Evolutionary conservation across 768 basidiomycete species (phyloP).

Genomic region (Phylloporus rhodoxanthus): DNA sequence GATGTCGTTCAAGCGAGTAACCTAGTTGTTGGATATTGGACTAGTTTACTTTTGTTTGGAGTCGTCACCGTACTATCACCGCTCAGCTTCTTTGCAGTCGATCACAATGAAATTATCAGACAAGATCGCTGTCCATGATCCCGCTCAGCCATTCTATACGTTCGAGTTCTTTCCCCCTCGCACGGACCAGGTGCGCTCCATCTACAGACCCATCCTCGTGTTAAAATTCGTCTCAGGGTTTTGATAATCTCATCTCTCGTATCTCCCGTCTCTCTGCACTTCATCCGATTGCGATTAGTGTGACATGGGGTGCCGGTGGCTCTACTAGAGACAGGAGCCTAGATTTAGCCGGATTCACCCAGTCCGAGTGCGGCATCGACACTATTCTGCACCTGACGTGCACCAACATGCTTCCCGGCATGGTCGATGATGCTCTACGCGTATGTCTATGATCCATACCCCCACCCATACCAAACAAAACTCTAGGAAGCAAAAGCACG

Average conservation of each 20-base stretch:
- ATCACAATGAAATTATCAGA: slow-evolving; percentile 65
- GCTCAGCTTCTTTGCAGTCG: neutral
- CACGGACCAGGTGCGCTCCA: slow-evolving; percentile 66
- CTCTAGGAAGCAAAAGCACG: slow-evolving; percentile 69
- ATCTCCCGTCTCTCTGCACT: slow-evolving; percentile 76
- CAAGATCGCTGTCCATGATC: slow-evolving; percentile 47
- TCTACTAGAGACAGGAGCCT: slow-evolving; percentile 82
- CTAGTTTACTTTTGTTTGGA: slow-evolving; percentile 27
- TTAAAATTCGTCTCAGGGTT: slow-evolving; percentile 49
- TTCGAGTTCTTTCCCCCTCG: slow-evolving; percentile 98
- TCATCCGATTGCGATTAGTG: slow-evolving; percentile 76
- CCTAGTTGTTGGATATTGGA: no score
- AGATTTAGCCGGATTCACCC: slow-evolving; percentile 76
- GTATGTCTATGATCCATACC: slow-evolving; percentile 38
- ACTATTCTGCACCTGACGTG: slow-evolving; percentile 94
- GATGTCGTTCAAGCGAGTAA: no score
- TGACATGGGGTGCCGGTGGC: slow-evolving; percentile 98
- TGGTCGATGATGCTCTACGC: slow-evolving; percentile 78
- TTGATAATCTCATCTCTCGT: slow-evolving; percentile 84
- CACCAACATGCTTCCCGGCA: slow-evolving; percentile 90
- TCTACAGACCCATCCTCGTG: neutral
- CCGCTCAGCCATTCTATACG: slow-evolving; percentile 70
- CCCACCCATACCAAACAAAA: slow-evolving; percentile 3
- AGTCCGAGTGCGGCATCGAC: slow-evolving; percentile 69
- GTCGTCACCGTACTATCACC: neutral